Percentiles rank a stretch among this genome's conserved stretches.
These are phyloP conservation scores for Alternaria sp. DNA, from an alignment of 2,329 filamentous ascomycete genomes.

Conservation along the genomic window DNA sequence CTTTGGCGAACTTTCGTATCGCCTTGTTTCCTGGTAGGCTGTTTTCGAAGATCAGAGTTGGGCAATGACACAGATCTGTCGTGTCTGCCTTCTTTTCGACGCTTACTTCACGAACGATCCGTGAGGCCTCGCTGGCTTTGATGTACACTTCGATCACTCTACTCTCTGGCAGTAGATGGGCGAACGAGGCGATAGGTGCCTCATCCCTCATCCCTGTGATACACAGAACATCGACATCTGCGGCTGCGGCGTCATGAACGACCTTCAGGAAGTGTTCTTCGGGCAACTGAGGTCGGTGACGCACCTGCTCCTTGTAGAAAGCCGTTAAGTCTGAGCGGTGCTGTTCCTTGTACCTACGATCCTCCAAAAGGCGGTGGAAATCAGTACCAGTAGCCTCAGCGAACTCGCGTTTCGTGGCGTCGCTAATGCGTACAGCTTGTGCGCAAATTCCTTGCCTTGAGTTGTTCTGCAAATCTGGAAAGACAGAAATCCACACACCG, in stretches of 20 bases:
- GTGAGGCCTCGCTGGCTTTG: conserved; percentile 50
- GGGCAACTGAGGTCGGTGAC: conserved; percentile 56
- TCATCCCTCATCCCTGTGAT: conserved; percentile 71
- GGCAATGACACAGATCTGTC: conserved; percentile 39
- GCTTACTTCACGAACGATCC: conserved; percentile 50
- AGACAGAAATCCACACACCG: conserved; percentile 58
- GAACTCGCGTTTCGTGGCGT: conserved; percentile 66
- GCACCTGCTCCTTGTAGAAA: conserved; percentile 61
- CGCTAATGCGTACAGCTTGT: conserved; percentile 52
- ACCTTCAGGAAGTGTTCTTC: conserved; percentile 53
- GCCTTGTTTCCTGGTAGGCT: conserved; percentile 54
- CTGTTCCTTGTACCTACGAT: conserved; percentile 69
- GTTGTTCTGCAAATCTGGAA: conserved; percentile 38
- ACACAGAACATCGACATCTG: conserved; percentile 62
- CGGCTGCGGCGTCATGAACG: conserved; percentile 50
- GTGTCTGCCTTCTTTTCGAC: conserved; percentile 22
- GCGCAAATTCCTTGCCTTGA: not conserved
- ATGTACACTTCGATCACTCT: conserved; percentile 65
- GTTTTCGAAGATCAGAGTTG: conserved; percentile 63
- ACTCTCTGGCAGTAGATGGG: conserved; percentile 63
- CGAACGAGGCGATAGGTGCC: conserved; percentile 63
- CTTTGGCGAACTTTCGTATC: conserved; percentile 55
- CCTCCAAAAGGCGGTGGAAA: conserved; percentile 57
- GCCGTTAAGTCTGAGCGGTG: conserved; percentile 62
- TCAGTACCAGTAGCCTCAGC: conserved; percentile 61